Evolutionary conservation across 371 early-diverging fungal genomes (phyloP).

Genomic region (Syncephalis fuscata): DNA sequence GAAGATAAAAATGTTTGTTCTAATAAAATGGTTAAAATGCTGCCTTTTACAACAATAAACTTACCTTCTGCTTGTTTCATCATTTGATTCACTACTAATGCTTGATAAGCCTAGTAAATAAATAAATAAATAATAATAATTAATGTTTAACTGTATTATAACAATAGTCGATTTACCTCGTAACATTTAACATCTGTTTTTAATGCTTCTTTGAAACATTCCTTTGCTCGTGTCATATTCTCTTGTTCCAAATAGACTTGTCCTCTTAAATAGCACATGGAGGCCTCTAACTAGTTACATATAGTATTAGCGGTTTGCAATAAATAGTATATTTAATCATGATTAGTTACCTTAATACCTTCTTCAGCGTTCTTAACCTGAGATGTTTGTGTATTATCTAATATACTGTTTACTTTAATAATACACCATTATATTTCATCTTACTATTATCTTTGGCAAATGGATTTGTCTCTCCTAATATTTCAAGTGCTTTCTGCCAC

Average conservation of each 20-base stretch:
- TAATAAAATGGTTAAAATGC: constrained; percentile 6
- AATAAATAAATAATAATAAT: neutral
- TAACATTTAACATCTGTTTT: constrained; percentile 44
- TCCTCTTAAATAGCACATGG: constrained; percentile 45
- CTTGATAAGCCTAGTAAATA: constrained; percentile 29
- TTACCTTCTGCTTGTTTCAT: constrained; percentile 41
- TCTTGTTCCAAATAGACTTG: constrained; percentile 27
- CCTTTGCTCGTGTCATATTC: constrained; percentile 31
- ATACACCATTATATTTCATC: neutral
- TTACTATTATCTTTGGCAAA: constrained; percentile 7
- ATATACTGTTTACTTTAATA: neutral
- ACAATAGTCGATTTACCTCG: constrained; percentile 18
- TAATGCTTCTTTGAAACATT: constrained; percentile 44
- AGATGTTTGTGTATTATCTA: neutral
- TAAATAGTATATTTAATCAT: neutral
- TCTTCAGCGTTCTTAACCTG: constrained; percentile 12
- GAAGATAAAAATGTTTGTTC: constrained; percentile 37
- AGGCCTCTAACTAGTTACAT: constrained; percentile 29
- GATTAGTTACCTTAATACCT: constrained; percentile 14
- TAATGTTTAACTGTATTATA: constrained; percentile 1
- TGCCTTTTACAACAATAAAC: neutral
- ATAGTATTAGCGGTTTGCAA: neutral
- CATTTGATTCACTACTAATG: constrained; percentile 33
- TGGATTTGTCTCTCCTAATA: constrained; percentile 34
- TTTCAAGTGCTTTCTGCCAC: constrained; percentile 35